Conservation (phyloP, 169 alveolate genomes). For the Eimeria acervulina region DNA sequence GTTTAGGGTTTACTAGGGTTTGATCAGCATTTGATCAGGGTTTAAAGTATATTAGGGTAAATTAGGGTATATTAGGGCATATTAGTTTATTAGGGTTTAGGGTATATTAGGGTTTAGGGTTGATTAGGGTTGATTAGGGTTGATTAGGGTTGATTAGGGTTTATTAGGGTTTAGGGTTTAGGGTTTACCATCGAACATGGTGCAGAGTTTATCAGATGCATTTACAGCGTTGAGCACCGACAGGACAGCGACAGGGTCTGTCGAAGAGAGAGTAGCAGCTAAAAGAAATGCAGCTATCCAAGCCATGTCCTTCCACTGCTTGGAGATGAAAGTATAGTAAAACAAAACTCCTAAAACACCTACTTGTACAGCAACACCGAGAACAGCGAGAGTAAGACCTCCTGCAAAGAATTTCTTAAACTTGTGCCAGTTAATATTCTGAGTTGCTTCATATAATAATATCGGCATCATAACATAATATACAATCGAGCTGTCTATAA, state of each 20-base stretch:
- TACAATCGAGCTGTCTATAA: slow-evolving; percentile 85
- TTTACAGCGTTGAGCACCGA: slow-evolving; percentile 90
- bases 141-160: slow-evolving; percentile 15
- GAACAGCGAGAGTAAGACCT: slow-evolving; percentile 91
- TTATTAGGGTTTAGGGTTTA: neutral
- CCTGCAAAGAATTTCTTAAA: slow-evolving; percentile 91
- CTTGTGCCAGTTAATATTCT: slow-evolving; percentile 92
- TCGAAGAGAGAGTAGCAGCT: slow-evolving; percentile 93
- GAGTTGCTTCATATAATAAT: slow-evolving; percentile 93
- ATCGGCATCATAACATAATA: slow-evolving; percentile 92
- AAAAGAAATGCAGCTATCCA: slow-evolving; percentile 90
- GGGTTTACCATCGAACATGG: slow-evolving; percentile 90
- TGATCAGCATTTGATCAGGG: no score
- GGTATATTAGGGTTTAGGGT: slow-evolving; percentile 12
- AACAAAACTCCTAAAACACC: slow-evolving; percentile 85
- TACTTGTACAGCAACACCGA: slow-evolving; percentile 88
- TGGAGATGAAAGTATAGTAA: slow-evolving; percentile 87
- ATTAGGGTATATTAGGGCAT: no score
- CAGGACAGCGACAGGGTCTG: slow-evolving; percentile 95
- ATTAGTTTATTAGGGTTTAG: no score
- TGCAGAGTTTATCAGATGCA: slow-evolving; percentile 91
- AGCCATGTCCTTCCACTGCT: neutral
- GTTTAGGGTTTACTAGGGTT: neutral
- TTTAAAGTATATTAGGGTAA: no score
- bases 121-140: neutral